Percentiles rank a stretch among this genome's conserved stretches.
Conservation (phyloP, 345 rosid genomes). For the Combretum micranthum region DNA sequence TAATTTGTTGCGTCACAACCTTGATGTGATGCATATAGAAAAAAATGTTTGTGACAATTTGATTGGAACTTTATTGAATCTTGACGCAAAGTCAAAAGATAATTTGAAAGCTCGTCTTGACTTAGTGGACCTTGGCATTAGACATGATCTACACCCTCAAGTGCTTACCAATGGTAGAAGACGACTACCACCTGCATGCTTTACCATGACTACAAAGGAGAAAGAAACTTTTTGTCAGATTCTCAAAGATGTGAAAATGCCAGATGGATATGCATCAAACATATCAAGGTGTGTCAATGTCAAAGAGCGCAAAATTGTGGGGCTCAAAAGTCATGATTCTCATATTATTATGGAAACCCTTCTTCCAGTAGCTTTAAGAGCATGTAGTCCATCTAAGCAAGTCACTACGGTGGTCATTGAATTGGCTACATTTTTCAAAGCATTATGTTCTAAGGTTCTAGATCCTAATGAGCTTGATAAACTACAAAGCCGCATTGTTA, state of each 20-base stretch:
- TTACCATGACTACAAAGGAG: not conserved
- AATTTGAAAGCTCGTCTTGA: not conserved
- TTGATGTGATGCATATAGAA: not conserved
- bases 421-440: too few relatives aligned
- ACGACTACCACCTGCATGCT: not conserved
- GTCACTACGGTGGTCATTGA: too few relatives aligned
- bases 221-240: not conserved
- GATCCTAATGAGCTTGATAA: too few relatives aligned
- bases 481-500: too few relatives aligned
- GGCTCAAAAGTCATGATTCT: not conserved
- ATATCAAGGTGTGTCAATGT: constrained; percentile 5
- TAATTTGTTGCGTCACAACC: not conserved
- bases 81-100: not conserved
- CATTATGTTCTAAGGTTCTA: too few relatives aligned
- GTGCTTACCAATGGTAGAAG: not conserved
- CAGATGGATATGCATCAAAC: constrained; percentile 2
- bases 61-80: not conserved
- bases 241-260: not conserved
- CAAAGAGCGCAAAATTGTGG: not conserved
- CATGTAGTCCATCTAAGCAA: too few relatives aligned
- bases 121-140: not conserved
- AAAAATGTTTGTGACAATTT: constrained; percentile 4
- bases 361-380: too few relatives aligned
- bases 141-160: not conserved
- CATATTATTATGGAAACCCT: too few relatives aligned